Conservation (phyloP, 352 stramenopile genomes). For the Phytopythium sindhum region DNA sequence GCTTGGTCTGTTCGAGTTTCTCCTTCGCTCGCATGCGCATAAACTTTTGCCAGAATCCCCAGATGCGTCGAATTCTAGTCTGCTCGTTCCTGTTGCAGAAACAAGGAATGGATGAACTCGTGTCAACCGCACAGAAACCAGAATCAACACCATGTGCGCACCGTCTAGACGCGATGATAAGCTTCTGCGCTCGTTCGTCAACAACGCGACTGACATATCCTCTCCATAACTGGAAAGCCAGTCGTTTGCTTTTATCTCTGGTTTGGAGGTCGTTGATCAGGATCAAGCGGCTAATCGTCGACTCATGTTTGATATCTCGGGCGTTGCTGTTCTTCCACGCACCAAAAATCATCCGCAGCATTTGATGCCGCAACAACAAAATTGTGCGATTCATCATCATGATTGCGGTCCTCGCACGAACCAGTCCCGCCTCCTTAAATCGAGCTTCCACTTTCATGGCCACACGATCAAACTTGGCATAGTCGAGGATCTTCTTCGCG, state of each 20-base stretch:
- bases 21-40: conserved; percentile 50
- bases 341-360: conserved; percentile 71
- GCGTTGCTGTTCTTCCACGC: conserved; percentile 76
- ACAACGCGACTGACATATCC: conserved; percentile 42
- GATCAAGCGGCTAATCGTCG: conserved; percentile 58
- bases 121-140: background rate
- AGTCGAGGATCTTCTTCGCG: conserved; percentile 69
- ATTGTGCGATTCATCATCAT: conserved; percentile 83
- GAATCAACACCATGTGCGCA: conserved; percentile 6
- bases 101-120: background rate
- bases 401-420: conserved; percentile 68
- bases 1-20: conserved; percentile 47
- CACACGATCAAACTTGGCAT: conserved; percentile 74
- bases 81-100: conserved; percentile 38
- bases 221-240: conserved; percentile 60
- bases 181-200: conserved; percentile 63
- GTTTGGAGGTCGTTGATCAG: conserved; percentile 64
- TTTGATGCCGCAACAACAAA: conserved; percentile 46
- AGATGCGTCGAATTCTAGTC: conserved; percentile 37
- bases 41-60: conserved; percentile 47
- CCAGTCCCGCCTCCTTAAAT: conserved; percentile 77
- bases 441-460: conserved; percentile 69
- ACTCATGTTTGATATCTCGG: conserved; percentile 34
- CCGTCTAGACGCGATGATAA: conserved; percentile 46
- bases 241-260: conserved; percentile 33